Base-by-base conservation (phyloP, 768 basidiomycete genomes). In the Leucosporidium yakuticum region DNA sequence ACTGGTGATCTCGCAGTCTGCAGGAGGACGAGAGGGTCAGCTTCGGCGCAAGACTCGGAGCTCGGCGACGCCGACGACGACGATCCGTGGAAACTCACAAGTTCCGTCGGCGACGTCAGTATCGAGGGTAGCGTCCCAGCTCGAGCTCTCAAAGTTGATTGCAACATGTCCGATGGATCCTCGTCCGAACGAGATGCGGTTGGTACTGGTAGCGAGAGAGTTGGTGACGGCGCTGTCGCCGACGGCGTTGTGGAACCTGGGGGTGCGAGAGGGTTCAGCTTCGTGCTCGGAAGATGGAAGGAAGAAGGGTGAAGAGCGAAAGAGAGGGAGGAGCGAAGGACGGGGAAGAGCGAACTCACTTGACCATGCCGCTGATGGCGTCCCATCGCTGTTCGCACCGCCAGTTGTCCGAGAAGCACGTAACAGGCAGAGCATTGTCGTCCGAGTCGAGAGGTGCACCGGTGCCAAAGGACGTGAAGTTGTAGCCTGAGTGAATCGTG, bases 1-100 rank as follows among this genome's bases (percentile, higher is more conserved):
- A 36, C 34, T 29, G 29, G 23, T 57, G 31, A 57, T 57, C 32
- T 57, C 56, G 56, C 56, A 57, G 31, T 57, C 53, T 54, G 53
- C 11, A 29, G 27, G 21, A 44, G 39, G 14, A 8, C 6, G 39
- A 15, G 14, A 44, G 39, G 39, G 39, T 44, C 39, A 44, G 39
- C 39, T 44, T 44, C 39, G 39, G 6, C 14, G 39, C n/a, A n/a
- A n/a, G n/a, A 9, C 39, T 44, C 39, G 39, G 39, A 44, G 39
- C 39, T 44, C 39, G 39, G 39, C 39, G 39, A 15, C 39, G 39
- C 12, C 4, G 27, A 17, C n/a, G n/a, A n/a, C n/a, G n/a, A n/a
- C n/a, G n/a, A n/a, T n/a, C n/a, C n/a, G n/a, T n/a, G 19, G 4
- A 9, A 3, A 19, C 53, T 54, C 25, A 54, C 53, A 57, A 5